These are phyloP conservation scores for Skeletonema tropicum DNA, from an alignment of 108 stramenopile genomes.

Conservation along the genomic window DNA sequence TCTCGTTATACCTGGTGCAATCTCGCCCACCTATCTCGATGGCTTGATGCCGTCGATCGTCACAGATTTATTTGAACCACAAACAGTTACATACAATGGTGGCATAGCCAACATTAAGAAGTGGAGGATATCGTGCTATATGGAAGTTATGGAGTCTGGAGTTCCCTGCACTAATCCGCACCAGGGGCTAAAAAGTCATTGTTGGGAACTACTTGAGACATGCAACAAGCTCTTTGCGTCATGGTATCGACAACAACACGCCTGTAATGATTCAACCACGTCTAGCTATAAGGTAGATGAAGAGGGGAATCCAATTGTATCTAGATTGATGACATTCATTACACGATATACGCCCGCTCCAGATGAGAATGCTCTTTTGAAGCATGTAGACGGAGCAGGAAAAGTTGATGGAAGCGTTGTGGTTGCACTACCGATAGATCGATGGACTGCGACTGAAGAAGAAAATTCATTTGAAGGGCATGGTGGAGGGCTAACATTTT, in stretches of 20 bases:
- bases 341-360: constrained; percentile 89
- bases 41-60: constrained; percentile 69
- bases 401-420: constrained; percentile 89
- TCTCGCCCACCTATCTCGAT: constrained; percentile 78
- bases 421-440: constrained; percentile 85
- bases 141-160: constrained; percentile 90
- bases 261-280: constrained; percentile 57
- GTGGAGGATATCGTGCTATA: constrained; percentile 91
- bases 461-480: constrained; percentile 77
- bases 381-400: constrained; percentile 91
- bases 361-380: constrained; percentile 86
- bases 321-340: constrained; percentile 89
- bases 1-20: constrained; percentile 63
- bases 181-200: constrained; percentile 48
- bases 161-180: constrained; percentile 85
- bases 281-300: constrained; percentile 29
- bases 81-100: constrained; percentile 85
- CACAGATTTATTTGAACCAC: constrained; percentile 67
- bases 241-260: constrained; percentile 89
- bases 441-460: constrained; percentile 75
- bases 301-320: constrained; percentile 37
- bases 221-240: constrained; percentile 75
- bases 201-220: constrained; percentile 63
- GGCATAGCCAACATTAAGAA: constrained; percentile 83
- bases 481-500: constrained; percentile 87